Evolutionary conservation across 768 basidiomycete species (phyloP).

Genomic region (Mycena polygramma): DNA sequence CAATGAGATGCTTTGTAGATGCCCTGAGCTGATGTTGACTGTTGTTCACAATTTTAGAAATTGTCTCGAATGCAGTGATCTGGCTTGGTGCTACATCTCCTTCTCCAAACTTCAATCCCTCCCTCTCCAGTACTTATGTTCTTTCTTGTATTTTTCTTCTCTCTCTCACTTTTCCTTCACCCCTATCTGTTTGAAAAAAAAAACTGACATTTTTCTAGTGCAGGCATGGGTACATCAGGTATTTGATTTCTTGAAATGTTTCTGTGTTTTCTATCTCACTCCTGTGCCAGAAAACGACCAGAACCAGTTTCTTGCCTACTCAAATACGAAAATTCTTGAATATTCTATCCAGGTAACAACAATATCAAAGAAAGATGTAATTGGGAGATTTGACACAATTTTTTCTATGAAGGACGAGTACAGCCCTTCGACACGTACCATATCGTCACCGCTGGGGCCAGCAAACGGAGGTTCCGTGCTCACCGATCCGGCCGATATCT

Average conservation of each 20-base stretch:
- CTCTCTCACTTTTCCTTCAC: neutral
- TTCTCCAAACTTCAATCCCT: neutral
- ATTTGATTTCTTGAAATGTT: neutral
- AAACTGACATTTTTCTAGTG: neutral
- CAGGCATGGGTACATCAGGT: neutral
- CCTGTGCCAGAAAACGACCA: neutral
- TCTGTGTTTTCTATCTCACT: neutral
- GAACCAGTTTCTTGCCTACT: neutral
- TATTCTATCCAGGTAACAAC: neutral
- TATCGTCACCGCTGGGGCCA: neutral
- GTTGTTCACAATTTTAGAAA: neutral
- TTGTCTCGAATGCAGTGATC: neutral
- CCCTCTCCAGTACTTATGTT: neutral
- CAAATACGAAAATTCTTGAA: neutral
- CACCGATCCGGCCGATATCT: neutral
- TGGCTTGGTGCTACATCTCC: neutral
- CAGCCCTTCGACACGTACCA: neutral
- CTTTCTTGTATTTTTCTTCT: neutral
- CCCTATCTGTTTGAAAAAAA: too few species aligned
- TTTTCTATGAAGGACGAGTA: neutral
- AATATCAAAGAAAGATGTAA: neutral
- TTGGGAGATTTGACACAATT: neutral
- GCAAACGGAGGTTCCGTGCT: neutral
- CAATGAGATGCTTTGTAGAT: neutral
- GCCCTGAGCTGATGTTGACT: neutral